Conservation (phyloP, 306 rosid species). For the Spatholobus suberectus region DNA sequence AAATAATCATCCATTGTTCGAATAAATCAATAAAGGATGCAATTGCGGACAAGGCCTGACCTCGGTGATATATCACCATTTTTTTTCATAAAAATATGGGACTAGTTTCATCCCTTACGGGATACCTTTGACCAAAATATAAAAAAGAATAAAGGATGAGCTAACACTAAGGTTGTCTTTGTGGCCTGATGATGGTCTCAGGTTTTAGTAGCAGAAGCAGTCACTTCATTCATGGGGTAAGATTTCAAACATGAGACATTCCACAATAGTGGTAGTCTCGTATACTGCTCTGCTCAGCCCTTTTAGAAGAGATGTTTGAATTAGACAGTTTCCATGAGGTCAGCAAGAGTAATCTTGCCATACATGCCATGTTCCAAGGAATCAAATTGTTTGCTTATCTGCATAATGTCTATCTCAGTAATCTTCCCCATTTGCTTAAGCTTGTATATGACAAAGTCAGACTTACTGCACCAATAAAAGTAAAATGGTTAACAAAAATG, state of each 20-base stretch:
- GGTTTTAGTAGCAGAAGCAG: neutral
- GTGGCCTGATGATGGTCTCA: neutral
- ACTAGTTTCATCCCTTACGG: neutral
- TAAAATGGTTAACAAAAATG: neutral
- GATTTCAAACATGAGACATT: neutral
- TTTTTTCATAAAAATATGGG: neutral
- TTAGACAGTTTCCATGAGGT: conserved; percentile 56
- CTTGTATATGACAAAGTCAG: conserved; percentile 76
- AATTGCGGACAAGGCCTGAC: neutral
- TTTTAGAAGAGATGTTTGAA: conserved; percentile 2
- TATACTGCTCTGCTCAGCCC: neutral
- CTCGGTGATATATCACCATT: neutral
- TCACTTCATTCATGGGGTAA: neutral
- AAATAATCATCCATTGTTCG: neutral
- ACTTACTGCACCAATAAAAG: conserved; percentile 56
- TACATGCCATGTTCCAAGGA: conserved; percentile 49
- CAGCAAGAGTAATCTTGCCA: conserved; percentile 73
- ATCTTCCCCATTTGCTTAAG: conserved; percentile 79
- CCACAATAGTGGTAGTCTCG: neutral
- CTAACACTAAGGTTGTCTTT: conserved; percentile 19
- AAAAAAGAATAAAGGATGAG: neutral
- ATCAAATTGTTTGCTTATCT: conserved; percentile 67
- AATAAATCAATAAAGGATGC: neutral
- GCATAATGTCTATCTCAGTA: conserved; percentile 58
- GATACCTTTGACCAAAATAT: neutral